Evolutionary conservation across 129 eudicot genomes (phyloP).

Genomic region (Apium graveolens): DNA sequence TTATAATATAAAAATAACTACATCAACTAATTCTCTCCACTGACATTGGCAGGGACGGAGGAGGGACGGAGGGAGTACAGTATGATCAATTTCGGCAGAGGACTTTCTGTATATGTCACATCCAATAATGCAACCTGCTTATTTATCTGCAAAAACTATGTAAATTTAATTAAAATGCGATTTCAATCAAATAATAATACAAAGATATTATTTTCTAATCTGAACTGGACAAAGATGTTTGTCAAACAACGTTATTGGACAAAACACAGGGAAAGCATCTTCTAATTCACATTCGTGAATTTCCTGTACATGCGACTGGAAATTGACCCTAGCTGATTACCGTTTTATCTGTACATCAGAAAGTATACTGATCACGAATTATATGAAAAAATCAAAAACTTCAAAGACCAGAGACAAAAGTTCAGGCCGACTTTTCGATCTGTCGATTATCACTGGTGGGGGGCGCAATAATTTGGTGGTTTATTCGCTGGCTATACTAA

Average conservation of each 20-base stretch:
- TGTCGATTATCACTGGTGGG: neutral
- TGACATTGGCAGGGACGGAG: too few relatives aligned
- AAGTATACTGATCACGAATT: too few relatives aligned
- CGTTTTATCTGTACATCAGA: neutral
- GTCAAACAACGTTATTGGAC: neutral
- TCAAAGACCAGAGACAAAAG: neutral
- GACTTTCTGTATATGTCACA: too few relatives aligned
- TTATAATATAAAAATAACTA: too few relatives aligned
- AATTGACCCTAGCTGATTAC: neutral
- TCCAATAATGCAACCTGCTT: neutral
- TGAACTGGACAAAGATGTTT: neutral
- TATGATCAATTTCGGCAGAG: too few relatives aligned
- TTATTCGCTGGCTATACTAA: neutral
- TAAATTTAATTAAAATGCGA: too few relatives aligned
- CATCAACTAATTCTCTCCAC: too few relatives aligned
- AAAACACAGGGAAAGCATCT: neutral
- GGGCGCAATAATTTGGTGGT: neutral
- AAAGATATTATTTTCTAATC: neutral
- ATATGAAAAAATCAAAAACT: too few relatives aligned
- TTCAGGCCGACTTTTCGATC: neutral
- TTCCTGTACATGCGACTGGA: neutral
- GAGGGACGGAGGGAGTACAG: too few relatives aligned
- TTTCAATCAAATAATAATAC: neutral
- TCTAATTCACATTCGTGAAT: neutral
- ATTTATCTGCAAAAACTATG: neutral